Evolutionary conservation across 345 rosid species (phyloP), one percentile per base, ranked within the genome.

Genomic region (Aquilaria malaccensis): DNA sequence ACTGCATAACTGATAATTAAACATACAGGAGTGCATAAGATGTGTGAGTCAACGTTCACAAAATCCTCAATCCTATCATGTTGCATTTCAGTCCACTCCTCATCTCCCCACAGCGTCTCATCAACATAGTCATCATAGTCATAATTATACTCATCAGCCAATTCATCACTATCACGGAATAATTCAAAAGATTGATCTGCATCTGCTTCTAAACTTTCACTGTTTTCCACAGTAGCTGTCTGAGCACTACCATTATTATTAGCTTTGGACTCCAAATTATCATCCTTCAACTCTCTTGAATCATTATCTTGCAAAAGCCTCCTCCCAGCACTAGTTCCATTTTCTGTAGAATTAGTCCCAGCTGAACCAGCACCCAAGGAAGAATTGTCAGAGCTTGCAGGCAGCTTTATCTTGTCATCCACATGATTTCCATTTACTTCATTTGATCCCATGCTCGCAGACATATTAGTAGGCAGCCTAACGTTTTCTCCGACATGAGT

Each of bases 1-100:
- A 31, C 56, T 46, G 41, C n/a, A 64, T 58, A 64, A 43, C 63
- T 63, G 57, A 74, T 64, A 67, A 60, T 12, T 33, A 53, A 32
- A 81, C 99, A 83, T 72, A 95, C 98, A 61, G 99, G 99, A 67
- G 99, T 88, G 77, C 88, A 83, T 68, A 95, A 76, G 72, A 95
- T 77, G 70, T 95, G 99, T 7, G 97, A 83, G 58, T 95, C 99
- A 61, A 95, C 66, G 69, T 88, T 84, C 73, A 95, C 94, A 70
- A 81, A 88, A 74, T 95, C 99, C 79, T 91, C 98, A 70, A 84
- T 62, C 66, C 81, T 85, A 80, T 87, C 92, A 55, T 91, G 99
- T 57, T 82, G 68, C 30, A 65, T 85, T 80, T 95, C 99, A 45
- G 74, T 80, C 97, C 97, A 95, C 65, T 88, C 97, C 77, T 91